Conservation (phyloP, 2,329 filamentous ascomycete genomes). For the Paradendryphiella salina region DNA sequence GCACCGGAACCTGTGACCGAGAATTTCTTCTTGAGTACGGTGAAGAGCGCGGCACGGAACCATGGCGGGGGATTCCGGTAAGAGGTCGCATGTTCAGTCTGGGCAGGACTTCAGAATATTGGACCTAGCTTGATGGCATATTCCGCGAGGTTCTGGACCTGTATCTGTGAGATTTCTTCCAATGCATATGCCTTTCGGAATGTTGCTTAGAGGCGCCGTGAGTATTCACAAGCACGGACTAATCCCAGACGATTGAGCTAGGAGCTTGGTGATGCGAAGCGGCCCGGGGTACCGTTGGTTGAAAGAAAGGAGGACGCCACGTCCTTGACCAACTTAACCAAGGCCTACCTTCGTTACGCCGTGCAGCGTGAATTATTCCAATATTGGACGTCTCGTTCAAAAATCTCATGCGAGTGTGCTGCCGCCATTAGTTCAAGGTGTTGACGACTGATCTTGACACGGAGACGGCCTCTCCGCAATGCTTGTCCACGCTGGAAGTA, state of each 20-base stretch:
- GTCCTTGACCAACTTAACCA: background rate
- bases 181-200: background rate
- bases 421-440: background rate
- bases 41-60: too few relatives aligned
- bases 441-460: conserved; percentile 1
- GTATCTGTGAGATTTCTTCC: background rate
- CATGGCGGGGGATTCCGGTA: too few relatives aligned
- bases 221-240: background rate
- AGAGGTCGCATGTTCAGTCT: too few relatives aligned
- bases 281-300: conserved; percentile 2
- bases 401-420: background rate
- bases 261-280: background rate
- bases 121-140: background rate
- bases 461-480: conserved; percentile 1
- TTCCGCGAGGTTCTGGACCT: background rate
- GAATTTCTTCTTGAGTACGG: too few relatives aligned
- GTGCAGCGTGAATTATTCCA: background rate
- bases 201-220: background rate
- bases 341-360: background rate
- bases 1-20: too few relatives aligned
- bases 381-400: background rate
- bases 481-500: background rate
- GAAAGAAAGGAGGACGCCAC: background rate
- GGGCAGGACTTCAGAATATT: background rate
- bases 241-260: background rate